Base-by-base conservation (phyloP, 768 basidiomycete genomes). In the Epithele typhae region DNA sequence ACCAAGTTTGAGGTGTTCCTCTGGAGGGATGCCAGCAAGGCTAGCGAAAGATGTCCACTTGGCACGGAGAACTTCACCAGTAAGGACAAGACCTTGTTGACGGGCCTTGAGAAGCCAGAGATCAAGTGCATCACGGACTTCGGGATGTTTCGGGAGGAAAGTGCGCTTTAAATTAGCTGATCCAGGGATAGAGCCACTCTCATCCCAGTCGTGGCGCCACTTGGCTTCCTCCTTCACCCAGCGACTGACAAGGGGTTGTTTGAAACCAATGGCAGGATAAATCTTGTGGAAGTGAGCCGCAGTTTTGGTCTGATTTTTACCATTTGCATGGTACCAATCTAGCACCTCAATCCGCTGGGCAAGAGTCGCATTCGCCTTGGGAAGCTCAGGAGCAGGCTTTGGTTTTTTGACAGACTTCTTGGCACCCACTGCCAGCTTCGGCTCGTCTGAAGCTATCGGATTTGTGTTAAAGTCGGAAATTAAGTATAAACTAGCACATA, bases 321-420 rank as follows among this genome's bases (percentile, higher is more conserved):
- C 58, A 44, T 72, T 65, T 1, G 4, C 81, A 78, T 44, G 52
- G 64, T 0, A 40, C 74, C 1, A 73, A 82, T n/a, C 71, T 74
- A 2, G 65, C 69, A 1, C 64, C 69, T n/a, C 59, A 60, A 23
- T 69, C 55, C 43, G 22, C 57, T 60, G 6, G 63, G 67, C 2
- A 72, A 69, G 18, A 64, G 53, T 68, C 19, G 46, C 34, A 58
- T 59, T 43, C 9, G 30, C 9, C 30, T 32, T 32, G 9, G 9
- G 30, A 32, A 15, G 30, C 30, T 32, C n/a, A n/a, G n/a, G n/a
- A n/a, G 30, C 30, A 32, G 30, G 30, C 30, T 32, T 9, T 32
- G 30, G 15, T 32, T 9, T 9, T 32, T 9, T 32, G 30, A 9
- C 9, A 9, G 9, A 9, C 30, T 32, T 32, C 30, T 9, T 9